Evolutionary conservation across 2,329 filamentous ascomycete species (phyloP), one percentile per base, ranked within the genome.

Genomic region (Lecanoromycetidae sp.): DNA sequence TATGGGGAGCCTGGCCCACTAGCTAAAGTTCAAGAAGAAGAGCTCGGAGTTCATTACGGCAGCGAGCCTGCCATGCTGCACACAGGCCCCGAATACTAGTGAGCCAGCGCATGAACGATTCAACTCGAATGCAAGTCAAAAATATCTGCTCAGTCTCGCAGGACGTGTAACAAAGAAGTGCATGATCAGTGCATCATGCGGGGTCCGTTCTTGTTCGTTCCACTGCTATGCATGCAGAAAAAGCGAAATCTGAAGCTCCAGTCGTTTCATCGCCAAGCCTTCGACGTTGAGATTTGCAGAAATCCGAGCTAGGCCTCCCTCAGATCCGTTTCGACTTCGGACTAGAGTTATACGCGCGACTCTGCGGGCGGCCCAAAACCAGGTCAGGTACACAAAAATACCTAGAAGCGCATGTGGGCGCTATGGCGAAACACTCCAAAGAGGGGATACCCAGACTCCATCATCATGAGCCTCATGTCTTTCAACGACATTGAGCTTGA

Each of bases 11-110:
- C 52, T 12, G 25, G 32, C 5, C 44, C 44, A 5, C 33, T 54
- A 10, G 52, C 51, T 3, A 52, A 54, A 36, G 52, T 54, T 5
- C 52, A 54, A 44, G 52, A 54, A 44, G 52, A 54, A 37, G 52
- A 54, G 13, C 30, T 46, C n/a, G 42, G 46, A 41, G 40, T 43
- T 19, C 47, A 36, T 9, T 52, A 55, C 35, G 29, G 49, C 36
- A 47, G 46, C 17, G 48, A 50, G 46, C 42, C 48, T 9, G 48
- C 44, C 3, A 48, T 49, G 20, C 33, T 52, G 9, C 53, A 49
- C 26, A 26, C 50, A 19, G 43, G 42, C 30, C 35, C 35, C 10
- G 44, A 44, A 7, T 48, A 45, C 38, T 35, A 44, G 10, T 50
- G 29, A 48, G 38, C 22, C 7, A 15, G 26, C 5, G 25, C 12